Percentiles rank a stretch among this genome's conserved stretches.
Conservation (phyloP, 2,329 filamentous ascomycete genomes). For the Cytospora schulzeri region DNA sequence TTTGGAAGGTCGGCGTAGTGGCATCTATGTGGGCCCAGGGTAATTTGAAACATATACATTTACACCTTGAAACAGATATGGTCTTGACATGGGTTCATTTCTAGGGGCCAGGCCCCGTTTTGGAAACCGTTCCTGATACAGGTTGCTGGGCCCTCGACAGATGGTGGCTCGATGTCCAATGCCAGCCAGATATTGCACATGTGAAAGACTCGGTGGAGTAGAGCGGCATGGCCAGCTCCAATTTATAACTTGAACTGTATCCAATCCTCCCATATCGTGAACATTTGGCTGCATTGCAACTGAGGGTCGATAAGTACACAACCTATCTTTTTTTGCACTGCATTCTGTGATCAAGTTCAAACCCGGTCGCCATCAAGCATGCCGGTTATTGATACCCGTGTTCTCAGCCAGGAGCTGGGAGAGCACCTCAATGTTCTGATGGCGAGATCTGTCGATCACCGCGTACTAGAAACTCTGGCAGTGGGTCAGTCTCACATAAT, state of each 20-base stretch:
- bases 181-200: background rate
- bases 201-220: background rate
- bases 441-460: slow-evolving; percentile 19
- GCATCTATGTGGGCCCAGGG: background rate
- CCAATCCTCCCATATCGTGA: no score
- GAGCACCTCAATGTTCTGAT: slow-evolving; percentile 22
- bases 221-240: background rate
- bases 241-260: no score
- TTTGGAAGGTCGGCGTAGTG: background rate
- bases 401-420: slow-evolving; percentile 20
- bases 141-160: slow-evolving; percentile 19
- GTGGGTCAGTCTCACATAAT: slow-evolving; percentile 12
- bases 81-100: slow-evolving; percentile 17
- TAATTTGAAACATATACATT: slow-evolving; percentile 15
- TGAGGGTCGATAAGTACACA: no score
- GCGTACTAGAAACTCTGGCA: slow-evolving; percentile 20
- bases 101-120: slow-evolving; percentile 7
- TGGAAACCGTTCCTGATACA: slow-evolving; percentile 19
- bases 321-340: background rate
- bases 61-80: slow-evolving; percentile 16
- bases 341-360: slow-evolving; percentile 1
- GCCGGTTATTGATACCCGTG: slow-evolving; percentile 23
- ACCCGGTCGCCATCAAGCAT: slow-evolving; percentile 6
- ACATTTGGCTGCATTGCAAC: slow-evolving; percentile 12
- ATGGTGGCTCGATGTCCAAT: slow-evolving; percentile 9